Base-by-base conservation (phyloP, 2,329 filamentous ascomycete genomes). In the Neocucurbitaria cava region DNA sequence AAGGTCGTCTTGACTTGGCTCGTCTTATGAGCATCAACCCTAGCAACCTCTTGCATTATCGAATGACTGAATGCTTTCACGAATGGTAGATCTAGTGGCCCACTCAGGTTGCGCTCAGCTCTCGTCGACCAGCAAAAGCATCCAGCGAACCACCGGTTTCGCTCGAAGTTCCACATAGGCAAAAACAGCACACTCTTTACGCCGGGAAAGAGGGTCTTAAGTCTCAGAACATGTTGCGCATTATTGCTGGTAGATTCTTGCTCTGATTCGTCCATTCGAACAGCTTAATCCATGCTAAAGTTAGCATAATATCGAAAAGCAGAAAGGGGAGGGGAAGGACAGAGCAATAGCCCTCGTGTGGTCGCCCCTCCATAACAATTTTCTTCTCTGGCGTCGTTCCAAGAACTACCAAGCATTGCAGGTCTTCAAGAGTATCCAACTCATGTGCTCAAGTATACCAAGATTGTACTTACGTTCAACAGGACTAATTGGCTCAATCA, bases 21-120 rank as follows among this genome's bases (percentile, higher is more conserved):
- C 1, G 54, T 58, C 7, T 45, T 43, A 23, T 45, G 9, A 3
- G 54, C 82, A 56, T 84, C 80, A 40, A 83, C 55, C 2, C 81
- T 76, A 0, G 80, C 76, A 0, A 87, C 75, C 48, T 87, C 84
- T 0, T 82, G 78, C 75, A 85, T 84, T 15, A 83, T 81, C 1
- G 80, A 78, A 49, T 81, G 80, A 6, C 66, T 55, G 44, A 71
- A 70, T 5, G 57, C 52, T 35, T 61, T 61, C 18, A 69, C 51
- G 24, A 62, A 69, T 5, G 53, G 51, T 3, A 71, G 44, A 30
- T 71, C 66, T 11, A 56, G 46, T 17, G 54, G 56, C 2, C 54
- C 38, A 15, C 57, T 63, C 13, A 70, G 54, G 13, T 60, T 23
- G 13, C 66, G 50, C 7, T 62, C 58, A 8, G 55, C 52, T 36